Evolutionary conservation across 129 eudicot species (phyloP).

Genomic region (Apium graveolens): DNA sequence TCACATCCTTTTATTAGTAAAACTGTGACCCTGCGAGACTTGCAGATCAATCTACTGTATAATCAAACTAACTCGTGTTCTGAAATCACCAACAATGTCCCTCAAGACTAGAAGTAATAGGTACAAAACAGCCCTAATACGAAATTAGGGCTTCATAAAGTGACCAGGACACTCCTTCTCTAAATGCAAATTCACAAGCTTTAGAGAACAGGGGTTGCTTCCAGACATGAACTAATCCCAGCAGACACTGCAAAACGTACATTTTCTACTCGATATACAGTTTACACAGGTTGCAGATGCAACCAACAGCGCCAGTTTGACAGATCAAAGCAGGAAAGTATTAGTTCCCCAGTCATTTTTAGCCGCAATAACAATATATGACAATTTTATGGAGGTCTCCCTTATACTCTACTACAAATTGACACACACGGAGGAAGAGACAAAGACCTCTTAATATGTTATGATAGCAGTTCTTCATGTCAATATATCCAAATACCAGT

Average conservation of each 20-base stretch:
- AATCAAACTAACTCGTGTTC: too few relatives aligned
- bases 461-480: constrained; percentile 56
- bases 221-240: constrained; percentile 65
- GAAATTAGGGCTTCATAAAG: too few relatives aligned
- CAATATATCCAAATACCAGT: constrained; percentile 82
- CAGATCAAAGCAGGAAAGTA: not conserved
- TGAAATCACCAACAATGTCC: too few relatives aligned
- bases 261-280: constrained; percentile 9
- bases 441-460: constrained; percentile 69
- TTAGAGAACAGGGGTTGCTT: constrained; percentile 57
- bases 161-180: too few relatives aligned
- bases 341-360: not conserved
- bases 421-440: constrained; percentile 2
- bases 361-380: not conserved
- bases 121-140: too few relatives aligned
- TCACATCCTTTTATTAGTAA: too few relatives aligned
- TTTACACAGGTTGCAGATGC: not conserved
- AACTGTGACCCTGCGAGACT: too few relatives aligned
- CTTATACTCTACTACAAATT: not conserved
- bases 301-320: not conserved
- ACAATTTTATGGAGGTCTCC: not conserved
- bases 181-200: constrained; percentile 44
- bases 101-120: too few relatives aligned
- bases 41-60: too few relatives aligned
- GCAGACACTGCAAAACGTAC: constrained; percentile 59